Evolutionary conservation across 2,329 filamentous ascomycete species (phyloP).

Genomic region (Beauveria sp.): DNA sequence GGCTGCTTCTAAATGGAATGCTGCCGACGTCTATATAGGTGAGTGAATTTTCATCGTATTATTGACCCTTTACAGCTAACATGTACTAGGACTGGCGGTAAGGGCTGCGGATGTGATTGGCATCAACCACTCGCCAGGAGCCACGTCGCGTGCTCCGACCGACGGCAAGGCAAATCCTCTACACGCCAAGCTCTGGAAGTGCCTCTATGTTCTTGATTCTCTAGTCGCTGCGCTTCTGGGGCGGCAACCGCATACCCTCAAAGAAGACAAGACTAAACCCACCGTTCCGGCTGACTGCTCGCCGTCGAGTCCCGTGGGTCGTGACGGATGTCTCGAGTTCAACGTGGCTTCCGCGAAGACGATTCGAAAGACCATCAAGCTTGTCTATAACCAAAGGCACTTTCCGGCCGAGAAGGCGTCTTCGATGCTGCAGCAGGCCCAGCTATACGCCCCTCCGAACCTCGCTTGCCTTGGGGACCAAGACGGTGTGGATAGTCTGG

Average conservation of each 20-base stretch:
- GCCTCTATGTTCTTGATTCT: conserved; percentile 2
- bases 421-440: neutral
- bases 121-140: neutral
- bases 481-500: neutral
- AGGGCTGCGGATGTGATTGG: conserved; percentile 47
- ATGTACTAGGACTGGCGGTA: conserved; percentile 49
- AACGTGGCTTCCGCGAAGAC: neutral
- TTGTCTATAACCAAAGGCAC: neutral
- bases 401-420: neutral
- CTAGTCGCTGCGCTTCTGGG: neutral
- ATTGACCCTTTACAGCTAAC: conserved; percentile 10
- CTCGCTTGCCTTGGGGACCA: neutral
- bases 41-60: conserved; percentile 16
- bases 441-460: neutral
- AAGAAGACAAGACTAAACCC: neutral
- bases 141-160: neutral
- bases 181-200: neutral
- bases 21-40: conserved; percentile 56
- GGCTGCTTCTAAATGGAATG: conserved; percentile 52
- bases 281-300: neutral
- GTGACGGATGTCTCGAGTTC: neutral
- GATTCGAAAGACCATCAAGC: neutral
- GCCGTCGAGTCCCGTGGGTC: neutral
- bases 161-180: neutral
- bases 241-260: neutral